Evolutionary conservation across 1,284 basidiomycete species (phyloP).

Genomic region (Apiotrichum akiyoshidainum): DNA sequence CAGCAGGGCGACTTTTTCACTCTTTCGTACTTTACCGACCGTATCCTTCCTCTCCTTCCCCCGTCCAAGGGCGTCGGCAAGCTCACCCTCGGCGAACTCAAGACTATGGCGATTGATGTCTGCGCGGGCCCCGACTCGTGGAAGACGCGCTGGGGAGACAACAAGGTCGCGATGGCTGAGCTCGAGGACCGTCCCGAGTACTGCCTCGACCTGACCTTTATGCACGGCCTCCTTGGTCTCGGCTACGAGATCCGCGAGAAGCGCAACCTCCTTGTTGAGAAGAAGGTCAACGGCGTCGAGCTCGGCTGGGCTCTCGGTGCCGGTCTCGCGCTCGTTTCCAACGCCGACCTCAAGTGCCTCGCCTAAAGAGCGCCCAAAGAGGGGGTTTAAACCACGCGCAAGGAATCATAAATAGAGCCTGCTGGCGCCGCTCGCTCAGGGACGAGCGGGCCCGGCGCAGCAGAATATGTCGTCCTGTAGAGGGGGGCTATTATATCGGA

Average conservation of each 20-base stretch:
- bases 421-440: no score
- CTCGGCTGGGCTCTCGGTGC: conserved; percentile 92
- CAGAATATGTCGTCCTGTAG: background rate
- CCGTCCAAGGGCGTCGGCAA: conserved; percentile 29
- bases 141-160: conserved; percentile 52
- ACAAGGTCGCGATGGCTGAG: conserved; percentile 65
- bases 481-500: background rate
- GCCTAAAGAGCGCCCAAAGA: conserved; percentile 23
- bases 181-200: conserved; percentile 82
- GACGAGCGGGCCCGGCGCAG: no score
- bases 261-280: conserved; percentile 72
- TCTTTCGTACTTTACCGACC: conserved; percentile 96
- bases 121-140: conserved; percentile 68
- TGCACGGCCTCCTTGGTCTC: conserved; percentile 79
- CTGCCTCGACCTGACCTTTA: conserved; percentile 93
- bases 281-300: conserved; percentile 87
- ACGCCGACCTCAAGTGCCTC: conserved; percentile 48
- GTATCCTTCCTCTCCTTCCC: conserved; percentile 73
- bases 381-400: background rate
- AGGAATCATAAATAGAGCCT: no score
- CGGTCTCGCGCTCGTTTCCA: conserved; percentile 62
- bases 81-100: conserved; percentile 64
- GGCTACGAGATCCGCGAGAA: conserved; percentile 73
- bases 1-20: conserved; percentile 71
- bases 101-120: conserved; percentile 64